Conservation (phyloP, 768 basidiomycete species). For the Leucocoprinus leucothites region DNA sequence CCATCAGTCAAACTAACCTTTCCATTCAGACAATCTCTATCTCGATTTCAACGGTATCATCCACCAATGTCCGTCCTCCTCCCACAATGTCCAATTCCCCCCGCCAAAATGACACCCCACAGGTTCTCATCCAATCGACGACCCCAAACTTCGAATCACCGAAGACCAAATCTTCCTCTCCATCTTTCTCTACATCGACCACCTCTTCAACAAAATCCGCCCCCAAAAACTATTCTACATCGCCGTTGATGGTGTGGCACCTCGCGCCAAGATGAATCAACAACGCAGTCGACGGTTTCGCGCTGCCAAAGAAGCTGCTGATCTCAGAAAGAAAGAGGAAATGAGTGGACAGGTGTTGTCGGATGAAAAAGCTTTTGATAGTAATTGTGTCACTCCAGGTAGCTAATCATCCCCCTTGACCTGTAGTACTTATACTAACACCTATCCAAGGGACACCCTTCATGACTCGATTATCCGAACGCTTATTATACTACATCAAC, state of each 20-base stretch:
- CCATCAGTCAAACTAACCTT: slow-evolving; percentile 11
- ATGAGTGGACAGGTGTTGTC: slow-evolving; percentile 89
- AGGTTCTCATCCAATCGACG: slow-evolving; percentile 95
- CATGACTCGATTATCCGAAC: slow-evolving; percentile 87
- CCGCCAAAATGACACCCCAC: background rate
- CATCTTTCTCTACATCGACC: slow-evolving; percentile 96
- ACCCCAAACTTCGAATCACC: slow-evolving; percentile 91
- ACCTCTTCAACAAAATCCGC: slow-evolving; percentile 94
- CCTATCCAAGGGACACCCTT: slow-evolving; percentile 78
- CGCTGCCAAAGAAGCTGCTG: slow-evolving; percentile 89
- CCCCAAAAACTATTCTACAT: slow-evolving; percentile 98
- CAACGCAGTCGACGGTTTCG: slow-evolving; percentile 94
- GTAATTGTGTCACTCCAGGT: slow-evolving; percentile 99
- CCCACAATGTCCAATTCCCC: background rate
- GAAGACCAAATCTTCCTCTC: slow-evolving; percentile 98
- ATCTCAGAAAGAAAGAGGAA: slow-evolving; percentile 82
- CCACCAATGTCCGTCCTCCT: slow-evolving; percentile 59
- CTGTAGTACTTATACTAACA: background rate
- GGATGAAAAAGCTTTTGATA: slow-evolving; percentile 94
- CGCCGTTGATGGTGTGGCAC: slow-evolving; percentile 97
- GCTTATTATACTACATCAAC: slow-evolving; percentile 93
- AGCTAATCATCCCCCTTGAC: slow-evolving; percentile 21
- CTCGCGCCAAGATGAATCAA: slow-evolving; percentile 99
- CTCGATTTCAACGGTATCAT: slow-evolving; percentile 95
- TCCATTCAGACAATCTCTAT: slow-evolving; percentile 73